Evolutionary conservation across 805 yeast species (phyloP), one percentile per base, ranked within the genome.

Genomic region (Ogataea wickerhamii): DNA sequence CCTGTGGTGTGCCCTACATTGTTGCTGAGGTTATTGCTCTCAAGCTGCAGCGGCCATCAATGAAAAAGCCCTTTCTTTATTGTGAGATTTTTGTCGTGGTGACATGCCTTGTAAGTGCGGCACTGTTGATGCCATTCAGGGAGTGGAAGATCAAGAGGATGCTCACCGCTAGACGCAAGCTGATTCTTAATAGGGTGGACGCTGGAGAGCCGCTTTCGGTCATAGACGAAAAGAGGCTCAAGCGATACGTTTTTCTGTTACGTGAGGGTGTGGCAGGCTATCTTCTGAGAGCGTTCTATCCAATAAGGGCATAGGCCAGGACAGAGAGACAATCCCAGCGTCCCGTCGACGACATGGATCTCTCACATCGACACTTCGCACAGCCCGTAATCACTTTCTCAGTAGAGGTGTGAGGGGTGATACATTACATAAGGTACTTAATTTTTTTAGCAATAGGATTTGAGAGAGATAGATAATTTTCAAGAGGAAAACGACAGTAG

Each of bases 51-150:
- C 43, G 51, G 42, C 60, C 53, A n/a, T 38, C 49, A n/a, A 34
- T 50, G 8, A 26, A 25, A 3, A 45, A 43, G 33, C 85, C 86
- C 2, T 82, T 70, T 47, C 57, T 74, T 16, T 70, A 79, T 49
- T 69, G 84, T 14, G 87, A 82, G 51, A 67, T 80, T 1, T 77
- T 79, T 49, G 76, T 78, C 11, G 84, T 82, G 4, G 40, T 58
- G 23, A 50, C 67, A 14, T 60, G 75, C 35, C 70, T 73, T 36
- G 54, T 71, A 7, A 61, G 62, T 17, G 72, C 73, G 0, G 42
- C 70, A 4, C 4, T 72, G 2, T 44, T 80, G 26, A 44, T 78
- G 2, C 62, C 76, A 1, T 63, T 76, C 28, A 66, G 89, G 51
- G 82, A 79, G 48, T 69, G 71, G 67, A 64, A 75, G 40, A 74